Conservation (phyloP, 768 basidiomycete genomes). For the Trametes maxima region DNA sequence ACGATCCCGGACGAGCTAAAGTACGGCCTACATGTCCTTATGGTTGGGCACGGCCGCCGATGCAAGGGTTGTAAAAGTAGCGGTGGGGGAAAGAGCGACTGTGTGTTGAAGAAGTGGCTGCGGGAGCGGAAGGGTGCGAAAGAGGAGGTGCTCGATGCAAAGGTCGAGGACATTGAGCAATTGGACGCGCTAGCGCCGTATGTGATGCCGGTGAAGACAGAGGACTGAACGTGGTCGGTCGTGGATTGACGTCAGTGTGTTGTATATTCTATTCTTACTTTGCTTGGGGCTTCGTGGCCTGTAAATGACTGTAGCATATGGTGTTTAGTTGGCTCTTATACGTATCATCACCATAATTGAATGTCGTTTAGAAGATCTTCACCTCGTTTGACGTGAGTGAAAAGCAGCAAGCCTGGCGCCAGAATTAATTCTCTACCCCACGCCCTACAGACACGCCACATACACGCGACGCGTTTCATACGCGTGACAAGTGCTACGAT, state of each 20-base stretch:
- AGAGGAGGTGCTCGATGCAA: constrained; percentile 25
- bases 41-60: constrained; percentile 57
- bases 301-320: background rate
- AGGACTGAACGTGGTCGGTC: constrained; percentile 2
- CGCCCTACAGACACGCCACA: background rate
- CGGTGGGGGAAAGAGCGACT: constrained; percentile 31
- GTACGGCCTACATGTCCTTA: constrained; percentile 58
- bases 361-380: background rate
- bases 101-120: constrained; percentile 42
- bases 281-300: background rate
- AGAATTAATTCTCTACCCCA: too few relatives aligned
- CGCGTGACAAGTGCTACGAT: background rate
- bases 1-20: constrained; percentile 55
- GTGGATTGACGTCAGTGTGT: too few relatives aligned
- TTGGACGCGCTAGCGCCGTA: background rate
- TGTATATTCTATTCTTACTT: background rate
- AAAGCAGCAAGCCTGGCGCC: too few relatives aligned
- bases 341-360: background rate
- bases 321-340: background rate
- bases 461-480: background rate
- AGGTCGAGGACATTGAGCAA: constrained; percentile 19
- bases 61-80: constrained; percentile 56
- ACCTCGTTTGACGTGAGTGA: too few relatives aligned
- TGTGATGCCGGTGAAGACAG: background rate
- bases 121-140: constrained; percentile 28